These are phyloP conservation scores for Fusarium dlaminii DNA, from an alignment of 2,329 filamentous ascomycete species.

Conservation along the genomic window DNA sequence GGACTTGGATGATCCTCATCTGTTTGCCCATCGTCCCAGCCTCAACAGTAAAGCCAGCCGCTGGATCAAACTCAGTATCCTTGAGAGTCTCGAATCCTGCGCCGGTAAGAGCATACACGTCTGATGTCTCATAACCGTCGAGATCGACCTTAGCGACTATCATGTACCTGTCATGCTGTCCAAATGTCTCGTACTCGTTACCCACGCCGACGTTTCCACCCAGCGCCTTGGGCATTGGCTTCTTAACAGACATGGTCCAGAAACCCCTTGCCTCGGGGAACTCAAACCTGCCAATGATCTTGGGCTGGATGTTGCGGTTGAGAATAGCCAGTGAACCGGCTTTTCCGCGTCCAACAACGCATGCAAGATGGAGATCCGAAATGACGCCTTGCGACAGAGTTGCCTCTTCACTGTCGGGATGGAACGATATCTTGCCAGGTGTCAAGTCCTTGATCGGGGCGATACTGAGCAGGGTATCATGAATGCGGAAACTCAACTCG, in stretches of 20 bases:
- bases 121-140: conserved; percentile 78
- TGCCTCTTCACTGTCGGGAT: conserved; percentile 57
- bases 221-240: conserved; percentile 69
- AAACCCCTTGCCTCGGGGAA: conserved; percentile 78
- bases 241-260: conserved; percentile 82
- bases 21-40: conserved; percentile 84
- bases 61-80: conserved; percentile 90
- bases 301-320: conserved; percentile 80
- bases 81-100: conserved; percentile 78
- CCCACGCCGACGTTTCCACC: conserved; percentile 60
- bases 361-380: conserved; percentile 68
- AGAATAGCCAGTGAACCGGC: conserved; percentile 78
- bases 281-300: conserved; percentile 73
- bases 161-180: conserved; percentile 80
- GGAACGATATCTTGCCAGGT: conserved; percentile 66
- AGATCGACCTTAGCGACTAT: conserved; percentile 79
- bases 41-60: conserved; percentile 86
- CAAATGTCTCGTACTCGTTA: conserved; percentile 66
- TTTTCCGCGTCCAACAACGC: conserved; percentile 70
- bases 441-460: conserved; percentile 82
- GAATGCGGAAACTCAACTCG: conserved; percentile 77
- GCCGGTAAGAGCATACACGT: conserved; percentile 79
- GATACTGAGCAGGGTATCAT: conserved; percentile 80
- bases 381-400: conserved; percentile 56
- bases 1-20: conserved; percentile 85